Base-by-base conservation (phyloP, 176 grass and related monocot species). In the Dactylis glomerata region DNA sequence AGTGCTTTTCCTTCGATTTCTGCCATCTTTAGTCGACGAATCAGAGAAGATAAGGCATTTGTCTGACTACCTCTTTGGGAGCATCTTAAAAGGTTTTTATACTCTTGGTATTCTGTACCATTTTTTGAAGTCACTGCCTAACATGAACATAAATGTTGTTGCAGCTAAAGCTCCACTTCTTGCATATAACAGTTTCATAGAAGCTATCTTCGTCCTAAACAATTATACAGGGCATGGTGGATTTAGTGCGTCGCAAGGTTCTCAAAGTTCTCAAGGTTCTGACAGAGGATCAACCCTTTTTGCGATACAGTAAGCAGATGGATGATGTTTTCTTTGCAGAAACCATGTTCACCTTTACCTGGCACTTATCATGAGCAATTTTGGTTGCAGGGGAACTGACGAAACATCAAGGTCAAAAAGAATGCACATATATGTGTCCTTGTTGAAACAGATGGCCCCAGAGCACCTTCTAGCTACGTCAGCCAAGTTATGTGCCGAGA, bases 141-240 rank as follows among this genome's bases (percentile, higher is more conserved):
- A 86, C 69, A 28, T 73, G 37, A 47, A 62, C 12, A 46, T 68
- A 87, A 51, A 88, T 86, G 84, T 87, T 86, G 79, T 90, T 84
- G 63, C 91, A 98, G 96, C 89, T 77, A 98, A 98, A 83, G 91
- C 96, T 3, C 96, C 96, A 83, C 92, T 98, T 62, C 96, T 98
- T 90, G 96, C 96, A 80, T 98, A 98, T 81, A 98, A 98, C 86
- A 98, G 96, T 82, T 98, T 98, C 75, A 95, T 98, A 88, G 96
- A 95, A 90, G 96, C 96, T 59, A 95, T 98, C 54, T 93, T 88
- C 58, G 87, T 93, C 50, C 90, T 98, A 88, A 98, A 98, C n/a
- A 78, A 81, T 69, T 92, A 87, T 68, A 84, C 70, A 31, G 87
- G 73, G 44, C 87, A 92, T 40, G 61, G 89, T 69, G 87, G 62